phyloP scores from a whole-genome alignment of 306 rosid genomes.

The Benincasa hispida region DNA sequence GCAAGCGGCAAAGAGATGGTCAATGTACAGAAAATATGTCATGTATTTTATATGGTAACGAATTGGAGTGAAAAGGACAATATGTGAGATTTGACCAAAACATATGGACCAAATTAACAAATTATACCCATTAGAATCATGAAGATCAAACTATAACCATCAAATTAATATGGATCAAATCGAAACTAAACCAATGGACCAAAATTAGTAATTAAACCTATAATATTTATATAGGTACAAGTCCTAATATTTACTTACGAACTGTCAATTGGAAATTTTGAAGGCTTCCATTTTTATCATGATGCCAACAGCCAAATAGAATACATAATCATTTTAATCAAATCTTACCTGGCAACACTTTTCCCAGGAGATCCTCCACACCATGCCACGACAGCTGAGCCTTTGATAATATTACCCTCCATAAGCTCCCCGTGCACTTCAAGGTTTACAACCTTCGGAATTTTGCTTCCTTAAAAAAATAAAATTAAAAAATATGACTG shows the following conservation, averaged over 20 bases:
- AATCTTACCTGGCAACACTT: conserved; percentile 81
- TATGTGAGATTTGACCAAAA: no score
- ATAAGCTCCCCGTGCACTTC: conserved; percentile 74
- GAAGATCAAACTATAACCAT: no score
- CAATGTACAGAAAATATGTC: no score
- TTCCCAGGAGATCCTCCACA: conserved; percentile 96
- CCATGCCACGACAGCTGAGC: conserved; percentile 83
- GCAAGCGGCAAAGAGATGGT: no score
- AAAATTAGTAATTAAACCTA: neutral
- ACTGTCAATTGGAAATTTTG: neutral
- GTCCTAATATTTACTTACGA: neutral
- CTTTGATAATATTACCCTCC: conserved; percentile 71
- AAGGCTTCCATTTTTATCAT: neutral
- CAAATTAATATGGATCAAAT: neutral
- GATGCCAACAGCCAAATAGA: neutral
- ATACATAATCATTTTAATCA: conserved; percentile 1
- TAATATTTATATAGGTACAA: neutral
- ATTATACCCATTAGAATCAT: no score
- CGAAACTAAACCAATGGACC: neutral
- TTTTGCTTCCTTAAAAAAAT: conserved; percentile 53
- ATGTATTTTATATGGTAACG: no score
- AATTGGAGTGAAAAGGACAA: no score
- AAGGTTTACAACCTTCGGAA: conserved; percentile 75
- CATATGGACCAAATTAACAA: no score
- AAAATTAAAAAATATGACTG: neutral